Evolutionary conservation across 306 rosid species (phyloP), one percentile per base, ranked within the genome.

Genomic region (Astragalus membranaceus): DNA sequence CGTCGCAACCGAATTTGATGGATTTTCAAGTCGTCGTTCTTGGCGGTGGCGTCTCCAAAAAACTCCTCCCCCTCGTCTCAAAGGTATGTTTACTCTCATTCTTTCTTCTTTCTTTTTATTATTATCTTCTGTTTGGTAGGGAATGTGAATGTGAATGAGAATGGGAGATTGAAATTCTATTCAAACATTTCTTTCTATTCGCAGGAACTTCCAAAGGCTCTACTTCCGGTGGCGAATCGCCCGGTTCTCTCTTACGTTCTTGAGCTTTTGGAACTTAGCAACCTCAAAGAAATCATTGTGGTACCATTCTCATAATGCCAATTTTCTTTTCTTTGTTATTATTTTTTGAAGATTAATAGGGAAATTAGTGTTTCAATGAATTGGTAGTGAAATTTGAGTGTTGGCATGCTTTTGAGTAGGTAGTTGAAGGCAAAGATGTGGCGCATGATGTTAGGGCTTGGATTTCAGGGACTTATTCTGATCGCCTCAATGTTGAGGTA

Each of bases 21-120:
- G 97, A 94, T 84, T 94, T 91, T 66, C 97, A 94, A 68, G 99
- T 94, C 69, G 97, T 94, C 35, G 89, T 94, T 72, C 85, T 94
- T 50, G 96, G 96, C 72, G 99, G 97, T 33, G 99, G 97, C 69
- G 66, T 79, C 77, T 83, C 97, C 10, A 95, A 85, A 81, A 87
- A 89, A 1, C 99, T 95, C 72, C 81, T 80, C 57, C 99, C 97
- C 57, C 88, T 95, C 33, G 93, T 88, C 59, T 95, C 97, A 42
- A 70, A 87, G 97, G 99, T 92, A 66, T 41, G 4, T 37, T 2
- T 0, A 1, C 6, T 30, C 46, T 11, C 51, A 33, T 29, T 23
- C 51, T n/a, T 17, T 32, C 51, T 5, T 58, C 16, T n/a, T 26
- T 39, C 63, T 37, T 41, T 11, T 15, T 23, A 6, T 35, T 35